A percentile compares a stretch with the other conserved stretches of the same genome.
These are phyloP conservation scores for Candida tetrigidarum DNA, from an alignment of 1,139 yeast genomes.

Conservation along the genomic window DNA sequence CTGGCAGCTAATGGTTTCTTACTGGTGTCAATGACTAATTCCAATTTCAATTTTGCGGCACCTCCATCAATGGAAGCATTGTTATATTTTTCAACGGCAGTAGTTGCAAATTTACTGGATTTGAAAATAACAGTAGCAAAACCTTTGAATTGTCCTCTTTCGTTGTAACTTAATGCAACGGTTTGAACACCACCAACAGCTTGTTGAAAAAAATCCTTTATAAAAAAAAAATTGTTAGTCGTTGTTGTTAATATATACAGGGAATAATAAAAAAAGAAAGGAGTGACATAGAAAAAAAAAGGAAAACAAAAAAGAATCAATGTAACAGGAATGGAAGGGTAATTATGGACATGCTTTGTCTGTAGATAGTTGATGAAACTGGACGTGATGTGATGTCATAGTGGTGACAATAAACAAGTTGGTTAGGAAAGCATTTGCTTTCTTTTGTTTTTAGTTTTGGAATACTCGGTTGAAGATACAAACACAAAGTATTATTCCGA, in stretches of 20 bases:
- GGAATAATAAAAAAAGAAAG: constrained; percentile 2
- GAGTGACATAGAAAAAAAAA: constrained; percentile 4
- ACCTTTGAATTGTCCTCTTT: constrained; percentile 90
- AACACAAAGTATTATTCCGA: constrained; percentile 2
- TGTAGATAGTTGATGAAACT: too few relatives aligned
- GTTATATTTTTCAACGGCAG: constrained; percentile 83
- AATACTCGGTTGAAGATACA: constrained; percentile 1
- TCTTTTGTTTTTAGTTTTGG: too few relatives aligned
- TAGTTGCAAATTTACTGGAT: constrained; percentile 63
- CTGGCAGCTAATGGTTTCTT: constrained; percentile 77
- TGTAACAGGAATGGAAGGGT: background rate
- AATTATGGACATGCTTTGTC: background rate
- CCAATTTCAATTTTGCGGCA: constrained; percentile 75
- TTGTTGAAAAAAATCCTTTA: constrained; percentile 84
- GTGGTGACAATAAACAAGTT: background rate
- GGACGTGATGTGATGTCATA: background rate
- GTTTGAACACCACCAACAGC: constrained; percentile 85
- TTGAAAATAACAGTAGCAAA: constrained; percentile 85
- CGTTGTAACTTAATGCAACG: constrained; percentile 79
- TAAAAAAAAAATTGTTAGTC: constrained; percentile 26
- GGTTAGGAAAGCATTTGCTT: constrained; percentile 2
- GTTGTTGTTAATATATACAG: constrained; percentile 4
- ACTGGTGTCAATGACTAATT: constrained; percentile 84
- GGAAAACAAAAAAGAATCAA: constrained; percentile 1
- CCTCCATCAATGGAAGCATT: constrained; percentile 96